Base-by-base conservation (phyloP, 495 filamentous ascomycete genomes). In the Opeltia flavorubescens region DNA sequence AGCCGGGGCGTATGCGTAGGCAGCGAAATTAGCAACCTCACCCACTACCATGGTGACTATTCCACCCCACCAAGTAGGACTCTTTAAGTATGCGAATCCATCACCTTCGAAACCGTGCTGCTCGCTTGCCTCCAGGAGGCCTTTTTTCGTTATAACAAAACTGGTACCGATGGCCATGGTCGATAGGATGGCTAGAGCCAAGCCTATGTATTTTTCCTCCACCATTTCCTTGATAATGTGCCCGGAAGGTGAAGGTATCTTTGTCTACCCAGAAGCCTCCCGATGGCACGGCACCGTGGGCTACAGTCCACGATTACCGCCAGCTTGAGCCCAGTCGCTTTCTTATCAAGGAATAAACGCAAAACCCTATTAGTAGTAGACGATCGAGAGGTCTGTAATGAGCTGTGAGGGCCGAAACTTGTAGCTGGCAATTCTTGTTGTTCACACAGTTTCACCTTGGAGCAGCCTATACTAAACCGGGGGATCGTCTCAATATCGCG, bases 1-100 rank as follows among this genome's bases (percentile, higher is more conserved):
- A 3, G 91, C 91, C 30, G 91, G 91, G 50, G 91, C 91, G 65
- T 95, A 98, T 1, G 91, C 91, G 62, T 98, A 98, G 47, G 91
- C 91, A 23, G 88, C 87, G 60, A 98, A 98, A 60, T 98, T 98
- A 60, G 84, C 87, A 41, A 91, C 71, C 65, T 98, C 91, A 51
- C 91, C 91, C 30, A 84, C 59, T 31, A 82, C 69, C 68, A 94
- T 83, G 58, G 84, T 93, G 53, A 79, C 63, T 52, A 95, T 93
- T 49, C 91, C 91, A 31, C 71, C 81, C 91, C 91, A 98, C 91
- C 91, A 98, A 61, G 85, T 74, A 3, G 91, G 88, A 62, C 78
- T 95, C 58, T 77, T 83, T 49, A 98, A 58, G 66, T 98, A 98
- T 64, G 84, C 76, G 62, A 85, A 98, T 31, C 93, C 93, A 56